These are phyloP conservation scores for Colletotrichum coccodes DNA, from an alignment of 2,329 filamentous ascomycete species.

Conservation along the genomic window DNA sequence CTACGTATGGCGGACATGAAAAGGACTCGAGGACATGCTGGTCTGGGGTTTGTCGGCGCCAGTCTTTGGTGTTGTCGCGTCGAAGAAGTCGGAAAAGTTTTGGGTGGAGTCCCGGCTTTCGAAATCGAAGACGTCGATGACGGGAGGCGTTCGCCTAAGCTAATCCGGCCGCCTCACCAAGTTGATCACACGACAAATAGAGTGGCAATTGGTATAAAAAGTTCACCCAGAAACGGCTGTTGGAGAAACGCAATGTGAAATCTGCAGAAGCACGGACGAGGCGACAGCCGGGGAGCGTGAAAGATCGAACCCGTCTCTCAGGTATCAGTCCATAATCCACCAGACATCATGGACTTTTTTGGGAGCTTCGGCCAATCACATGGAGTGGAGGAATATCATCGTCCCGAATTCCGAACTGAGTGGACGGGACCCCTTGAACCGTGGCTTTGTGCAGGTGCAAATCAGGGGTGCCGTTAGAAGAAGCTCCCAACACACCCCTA, in stretches of 20 bases:
- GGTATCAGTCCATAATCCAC: slow-evolving; percentile 16
- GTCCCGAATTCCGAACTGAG: neutral
- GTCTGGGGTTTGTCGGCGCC: neutral
- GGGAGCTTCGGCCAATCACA: slow-evolving; percentile 24
- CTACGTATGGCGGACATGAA: slow-evolving; percentile 14
- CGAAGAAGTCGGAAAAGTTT: slow-evolving; percentile 13
- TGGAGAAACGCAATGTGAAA: neutral
- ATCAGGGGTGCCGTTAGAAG: neutral
- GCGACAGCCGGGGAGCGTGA: neutral
- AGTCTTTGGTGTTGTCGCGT: slow-evolving; percentile 11
- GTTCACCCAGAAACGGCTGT: neutral
- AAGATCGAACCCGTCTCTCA: neutral
- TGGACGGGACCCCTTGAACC: neutral
- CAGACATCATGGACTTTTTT: slow-evolving; percentile 5
- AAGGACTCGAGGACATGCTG: slow-evolving; percentile 16
- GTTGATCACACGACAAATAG: neutral
- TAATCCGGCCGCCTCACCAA: neutral
- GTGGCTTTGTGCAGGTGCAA: neutral
- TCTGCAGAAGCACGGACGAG: neutral
- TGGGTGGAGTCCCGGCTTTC: slow-evolving; percentile 20
- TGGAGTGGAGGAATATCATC: neutral
- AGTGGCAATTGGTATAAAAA: neutral
- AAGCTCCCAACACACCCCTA: neutral
- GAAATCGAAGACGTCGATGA: slow-evolving; percentile 22
- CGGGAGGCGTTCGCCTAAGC: neutral